These are phyloP conservation scores for Rhizophora mangle DNA, from an alignment of 345 rosid species.

Conservation along the genomic window DNA sequence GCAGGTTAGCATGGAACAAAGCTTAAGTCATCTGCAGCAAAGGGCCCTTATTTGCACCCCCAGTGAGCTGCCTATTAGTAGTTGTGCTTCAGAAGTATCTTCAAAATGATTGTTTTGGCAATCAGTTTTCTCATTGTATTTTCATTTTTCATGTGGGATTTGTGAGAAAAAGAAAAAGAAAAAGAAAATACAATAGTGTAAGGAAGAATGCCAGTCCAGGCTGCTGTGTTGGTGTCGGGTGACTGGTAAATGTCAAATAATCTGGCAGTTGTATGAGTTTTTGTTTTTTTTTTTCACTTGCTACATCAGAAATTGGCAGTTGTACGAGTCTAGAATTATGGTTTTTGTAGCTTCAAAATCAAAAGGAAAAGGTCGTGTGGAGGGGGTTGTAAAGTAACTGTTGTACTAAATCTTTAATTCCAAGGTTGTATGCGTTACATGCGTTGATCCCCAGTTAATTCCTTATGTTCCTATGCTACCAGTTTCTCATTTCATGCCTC, in stretches of 20 bases:
- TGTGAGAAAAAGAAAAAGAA: constrained; percentile 27
- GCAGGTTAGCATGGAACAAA: constrained; percentile 97
- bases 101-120: constrained; percentile 33
- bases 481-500: too few relatives aligned
- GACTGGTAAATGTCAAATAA: constrained; percentile 59
- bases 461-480: too few relatives aligned
- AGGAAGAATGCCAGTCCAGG: constrained; percentile 77
- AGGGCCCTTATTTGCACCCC: constrained; percentile 82
- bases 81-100: constrained; percentile 49
- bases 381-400: constrained; percentile 17
- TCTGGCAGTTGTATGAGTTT: constrained; percentile 14
- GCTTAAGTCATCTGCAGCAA: constrained; percentile 87
- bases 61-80: constrained; percentile 53
- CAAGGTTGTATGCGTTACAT: too few relatives aligned
- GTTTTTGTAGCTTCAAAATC: constrained; percentile 15
- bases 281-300: too few relatives aligned
- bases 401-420: constrained; percentile 14
- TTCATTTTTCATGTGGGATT: constrained; percentile 4
- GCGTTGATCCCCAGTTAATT: background rate
- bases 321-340: constrained; percentile 7
- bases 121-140: background rate
- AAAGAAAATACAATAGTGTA: constrained; percentile 10
- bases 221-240: constrained; percentile 59
- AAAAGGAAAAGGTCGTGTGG: background rate
- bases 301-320: too few relatives aligned